Evolutionary conservation across 805 yeast species (phyloP), one percentile per base, ranked within the genome.

Genomic region (Geotrichum ghanense): DNA sequence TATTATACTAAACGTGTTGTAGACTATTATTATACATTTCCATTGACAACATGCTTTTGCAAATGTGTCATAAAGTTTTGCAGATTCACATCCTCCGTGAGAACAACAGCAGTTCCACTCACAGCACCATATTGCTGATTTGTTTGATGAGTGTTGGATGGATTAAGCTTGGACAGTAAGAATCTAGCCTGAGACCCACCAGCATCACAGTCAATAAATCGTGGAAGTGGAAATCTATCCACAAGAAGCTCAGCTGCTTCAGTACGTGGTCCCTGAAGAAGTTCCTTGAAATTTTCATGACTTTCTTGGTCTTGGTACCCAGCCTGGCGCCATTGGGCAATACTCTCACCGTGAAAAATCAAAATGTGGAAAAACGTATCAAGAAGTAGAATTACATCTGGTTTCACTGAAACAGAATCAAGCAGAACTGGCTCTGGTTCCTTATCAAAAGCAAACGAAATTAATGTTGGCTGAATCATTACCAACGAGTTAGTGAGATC

Each of bases 151-250:
- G 89, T 81, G 53, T 84, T 87, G 42, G 95, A 83, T 37, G 98
- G 98, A 65, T 94, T 92, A 65, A 92, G 78, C 68, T 88, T 92
- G 23, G 97, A 86, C 66, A 87, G 79, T 66, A 92, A 74, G 74
- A 92, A 92, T 68, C 99, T 81, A 2, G 97, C 97, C 69, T 92
- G 99, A 14, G 97, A 89, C 47, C 96, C 97, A 58, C 98, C 97
- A 57, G 90, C 97, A 63, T 90, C 97, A 50, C 96, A 87, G 58
- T 90, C 95, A 56, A 92, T 89, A 61, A 90, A 92, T 67, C 98
- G 78, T 43, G 99, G 99, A 60, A 92, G 73, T 57, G 99, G 99
- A 79, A 87, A 90, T 62, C 99, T 77, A 62, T 92, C 97, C 34
- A 83, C 78, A 58, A 92, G 77, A 53, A 94, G 72, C 56, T 83